Percentiles rank a stretch among this genome's conserved stretches.
phyloP scores from a whole-genome alignment of 1,139 yeast species.

The Pneumocystis murina region DNA sequence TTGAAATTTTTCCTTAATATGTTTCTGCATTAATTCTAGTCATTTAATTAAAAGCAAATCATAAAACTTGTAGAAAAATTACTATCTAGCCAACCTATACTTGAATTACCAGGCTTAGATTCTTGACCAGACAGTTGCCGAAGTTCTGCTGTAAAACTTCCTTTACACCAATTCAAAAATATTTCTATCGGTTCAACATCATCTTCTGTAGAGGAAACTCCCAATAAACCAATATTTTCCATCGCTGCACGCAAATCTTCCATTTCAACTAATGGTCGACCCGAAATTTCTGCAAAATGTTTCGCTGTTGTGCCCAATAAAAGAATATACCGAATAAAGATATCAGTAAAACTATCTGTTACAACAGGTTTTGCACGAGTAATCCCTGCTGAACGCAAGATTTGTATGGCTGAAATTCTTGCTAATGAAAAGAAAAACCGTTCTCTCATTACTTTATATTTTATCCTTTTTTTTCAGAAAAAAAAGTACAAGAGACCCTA shows the following conservation, averaged over 20 bases:
- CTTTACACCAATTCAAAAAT: conserved; percentile 36
- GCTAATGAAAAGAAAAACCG: conserved; percentile 10
- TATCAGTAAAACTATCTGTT: conserved; percentile 47
- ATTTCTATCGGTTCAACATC: conserved; percentile 28
- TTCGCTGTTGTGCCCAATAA: conserved; percentile 31
- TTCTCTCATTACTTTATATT: not conserved
- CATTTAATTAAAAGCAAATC: not conserved
- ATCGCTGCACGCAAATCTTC: conserved; percentile 51
- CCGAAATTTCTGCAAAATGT: conserved; percentile 28
- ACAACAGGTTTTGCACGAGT: conserved; percentile 52
- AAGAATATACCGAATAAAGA: conserved; percentile 41
- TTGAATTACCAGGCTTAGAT: not conserved
- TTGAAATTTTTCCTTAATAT: not conserved
- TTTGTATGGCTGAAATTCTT: conserved; percentile 25
- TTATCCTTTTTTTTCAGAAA: not conserved
- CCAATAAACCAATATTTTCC: conserved; percentile 32
- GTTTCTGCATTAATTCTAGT: not conserved
- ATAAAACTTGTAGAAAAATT: not conserved
- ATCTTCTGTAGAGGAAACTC: conserved; percentile 22
- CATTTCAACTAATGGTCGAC: conserved; percentile 31
- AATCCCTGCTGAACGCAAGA: conserved; percentile 56
- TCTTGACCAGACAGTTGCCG: conserved; percentile 9
- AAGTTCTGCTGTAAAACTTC: conserved; percentile 6
- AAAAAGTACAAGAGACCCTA: not conserved
- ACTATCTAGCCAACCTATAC: not conserved